These are phyloP conservation scores for Penicillium sp. DNA, from an alignment of 2,329 filamentous ascomycete species.

Conservation along the genomic window DNA sequence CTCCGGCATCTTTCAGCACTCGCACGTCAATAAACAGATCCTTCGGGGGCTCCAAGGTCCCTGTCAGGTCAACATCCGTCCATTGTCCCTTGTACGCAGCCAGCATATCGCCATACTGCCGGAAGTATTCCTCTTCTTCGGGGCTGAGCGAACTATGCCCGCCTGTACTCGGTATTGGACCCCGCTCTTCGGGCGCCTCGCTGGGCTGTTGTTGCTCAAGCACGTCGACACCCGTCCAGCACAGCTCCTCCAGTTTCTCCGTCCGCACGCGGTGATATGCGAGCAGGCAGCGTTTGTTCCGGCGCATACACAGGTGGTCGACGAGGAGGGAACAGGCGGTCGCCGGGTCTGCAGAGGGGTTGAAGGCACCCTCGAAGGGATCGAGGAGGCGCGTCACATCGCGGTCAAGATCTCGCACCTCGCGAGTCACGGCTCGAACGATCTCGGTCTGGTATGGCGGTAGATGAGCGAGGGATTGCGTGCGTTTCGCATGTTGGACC, in stretches of 20 bases:
- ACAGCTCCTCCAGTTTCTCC: slow-evolving; percentile 88
- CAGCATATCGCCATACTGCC: slow-evolving; percentile 85
- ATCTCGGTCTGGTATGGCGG: slow-evolving; percentile 91
- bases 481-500: slow-evolving; percentile 95
- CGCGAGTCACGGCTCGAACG: slow-evolving; percentile 79
- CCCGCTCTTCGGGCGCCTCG: slow-evolving; percentile 37
- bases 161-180: slow-evolving; percentile 18
- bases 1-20: slow-evolving; percentile 92
- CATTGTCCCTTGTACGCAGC: slow-evolving; percentile 98
- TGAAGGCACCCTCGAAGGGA: slow-evolving; percentile 79
- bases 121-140: slow-evolving; percentile 93
- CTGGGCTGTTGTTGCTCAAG: slow-evolving; percentile 63
- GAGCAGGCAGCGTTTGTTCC: slow-evolving; percentile 92
- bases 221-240: slow-evolving; percentile 85
- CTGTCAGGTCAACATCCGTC: slow-evolving; percentile 96
- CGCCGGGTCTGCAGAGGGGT: slow-evolving; percentile 76
- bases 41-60: slow-evolving; percentile 86
- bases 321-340: slow-evolving; percentile 86
- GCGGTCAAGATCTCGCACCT: slow-evolving; percentile 89
- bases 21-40: slow-evolving; percentile 97
- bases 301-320: slow-evolving; percentile 89
- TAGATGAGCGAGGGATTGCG: slow-evolving; percentile 77
- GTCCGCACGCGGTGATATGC: slow-evolving; percentile 89
- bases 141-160: slow-evolving; percentile 75
- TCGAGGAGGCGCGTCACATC: slow-evolving; percentile 76